phyloP scores from a whole-genome alignment of 2,329 filamentous ascomycete species.

The Capronia coronata region DNA sequence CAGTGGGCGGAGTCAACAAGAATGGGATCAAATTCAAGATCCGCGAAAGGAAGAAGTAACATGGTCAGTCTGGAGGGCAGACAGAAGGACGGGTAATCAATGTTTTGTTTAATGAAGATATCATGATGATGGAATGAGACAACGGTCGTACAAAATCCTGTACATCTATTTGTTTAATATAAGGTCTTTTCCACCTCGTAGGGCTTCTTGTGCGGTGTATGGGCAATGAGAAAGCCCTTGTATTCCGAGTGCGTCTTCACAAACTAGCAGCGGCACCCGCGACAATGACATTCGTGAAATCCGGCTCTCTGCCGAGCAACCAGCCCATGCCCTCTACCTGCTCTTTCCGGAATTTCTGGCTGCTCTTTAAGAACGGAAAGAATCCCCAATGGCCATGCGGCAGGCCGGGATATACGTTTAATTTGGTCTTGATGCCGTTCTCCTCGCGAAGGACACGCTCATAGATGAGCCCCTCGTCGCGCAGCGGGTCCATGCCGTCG shows the following conservation, averaged over 20 bases:
- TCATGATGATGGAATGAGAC: neutral
- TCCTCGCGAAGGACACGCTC: slow-evolving; percentile 26
- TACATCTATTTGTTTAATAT: neutral
- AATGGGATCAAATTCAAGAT: slow-evolving; percentile 59
- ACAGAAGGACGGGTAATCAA: neutral
- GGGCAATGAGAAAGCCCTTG: no score
- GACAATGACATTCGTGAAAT: neutral
- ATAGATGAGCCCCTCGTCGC: slow-evolving; percentile 30
- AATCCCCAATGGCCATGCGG: slow-evolving; percentile 32
- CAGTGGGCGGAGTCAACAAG: slow-evolving; percentile 57
- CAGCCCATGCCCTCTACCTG: slow-evolving; percentile 22
- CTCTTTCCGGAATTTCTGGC: slow-evolving; percentile 27
- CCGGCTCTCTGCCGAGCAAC: slow-evolving; percentile 19
- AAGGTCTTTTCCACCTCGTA: no score
- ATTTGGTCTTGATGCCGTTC: slow-evolving; percentile 28
- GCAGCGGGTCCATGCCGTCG: slow-evolving; percentile 29
- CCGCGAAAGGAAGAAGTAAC: slow-evolving; percentile 53
- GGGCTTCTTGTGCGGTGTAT: no score
- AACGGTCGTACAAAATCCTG: neutral
- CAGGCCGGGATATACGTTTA: slow-evolving; percentile 32
- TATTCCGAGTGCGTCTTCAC: neutral
- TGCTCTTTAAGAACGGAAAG: slow-evolving; percentile 27
- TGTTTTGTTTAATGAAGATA: neutral
- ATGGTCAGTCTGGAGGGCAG: neutral
- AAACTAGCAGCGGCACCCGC: neutral